Conservation (phyloP, 345 rosid species). For the Populus alba region DNA sequence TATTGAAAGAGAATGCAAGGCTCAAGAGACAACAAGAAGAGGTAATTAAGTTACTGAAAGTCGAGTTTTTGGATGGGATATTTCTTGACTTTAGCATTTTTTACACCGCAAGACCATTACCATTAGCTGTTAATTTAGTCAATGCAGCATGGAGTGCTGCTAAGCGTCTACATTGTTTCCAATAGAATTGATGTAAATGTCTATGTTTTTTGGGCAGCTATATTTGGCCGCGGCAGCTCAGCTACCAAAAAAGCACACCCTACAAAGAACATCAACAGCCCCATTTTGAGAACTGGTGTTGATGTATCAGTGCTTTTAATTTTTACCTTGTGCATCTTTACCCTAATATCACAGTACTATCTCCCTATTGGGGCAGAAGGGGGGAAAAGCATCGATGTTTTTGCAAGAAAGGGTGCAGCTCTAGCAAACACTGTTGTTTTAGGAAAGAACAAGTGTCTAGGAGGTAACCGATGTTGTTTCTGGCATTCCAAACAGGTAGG, state of each 20-base stretch:
- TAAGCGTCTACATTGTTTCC: no score
- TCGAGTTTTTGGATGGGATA: neutral
- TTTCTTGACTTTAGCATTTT: no score
- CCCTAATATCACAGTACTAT: no score
- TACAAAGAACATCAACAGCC: slow-evolving; percentile 61
- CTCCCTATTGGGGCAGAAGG: no score
- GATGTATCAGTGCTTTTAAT: neutral
- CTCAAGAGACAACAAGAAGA: slow-evolving; percentile 59
- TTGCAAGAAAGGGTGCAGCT: slow-evolving; percentile 10
- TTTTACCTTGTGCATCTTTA: neutral
- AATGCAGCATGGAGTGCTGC: no score
- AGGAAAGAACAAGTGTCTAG: neutral
- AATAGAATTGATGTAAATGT: neutral
- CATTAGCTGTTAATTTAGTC: no score
- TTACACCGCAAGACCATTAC: no score
- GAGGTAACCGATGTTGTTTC: neutral
- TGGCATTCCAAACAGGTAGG: slow-evolving; percentile 26
- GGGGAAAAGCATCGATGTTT: neutral
- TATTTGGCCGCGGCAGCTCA: slow-evolving; percentile 44
- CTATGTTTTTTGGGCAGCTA: slow-evolving; percentile 37
- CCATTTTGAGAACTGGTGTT: slow-evolving; percentile 58
- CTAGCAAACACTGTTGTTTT: slow-evolving; percentile 10
- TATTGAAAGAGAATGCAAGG: slow-evolving; percentile 60
- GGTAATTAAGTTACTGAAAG: slow-evolving; percentile 34
- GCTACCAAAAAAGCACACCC: slow-evolving; percentile 41